Conservation (phyloP, 148 eudicot species). For the Chenopodium suecicum region DNA sequence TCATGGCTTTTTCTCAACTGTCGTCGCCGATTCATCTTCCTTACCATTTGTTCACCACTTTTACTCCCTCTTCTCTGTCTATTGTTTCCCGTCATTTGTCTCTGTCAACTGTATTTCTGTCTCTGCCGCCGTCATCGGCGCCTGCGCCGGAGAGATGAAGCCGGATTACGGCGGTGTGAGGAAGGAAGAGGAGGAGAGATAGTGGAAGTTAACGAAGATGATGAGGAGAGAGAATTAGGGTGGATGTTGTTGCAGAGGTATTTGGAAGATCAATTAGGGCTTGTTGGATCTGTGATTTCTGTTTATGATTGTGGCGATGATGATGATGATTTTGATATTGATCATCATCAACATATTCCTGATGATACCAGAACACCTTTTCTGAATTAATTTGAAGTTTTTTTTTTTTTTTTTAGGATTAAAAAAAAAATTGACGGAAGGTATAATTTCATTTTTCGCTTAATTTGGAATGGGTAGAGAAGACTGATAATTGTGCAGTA, state of each 20-base stretch:
- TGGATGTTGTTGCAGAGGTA: conserved; percentile 53
- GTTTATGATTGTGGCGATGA: conserved; percentile 36
- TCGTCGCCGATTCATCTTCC: conserved; percentile 33
- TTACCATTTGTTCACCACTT: conserved; percentile 41
- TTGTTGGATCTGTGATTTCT: conserved; percentile 32
- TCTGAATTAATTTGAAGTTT: not conserved
- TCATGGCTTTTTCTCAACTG: conserved; percentile 35
- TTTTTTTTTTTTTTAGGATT: no score
- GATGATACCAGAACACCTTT: conserved; percentile 21
- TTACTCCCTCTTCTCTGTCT: conserved; percentile 46
- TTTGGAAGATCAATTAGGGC: conserved; percentile 53
- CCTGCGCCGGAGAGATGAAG: conserved; percentile 18
- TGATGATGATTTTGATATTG: conserved; percentile 13
- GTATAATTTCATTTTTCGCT: not conserved
- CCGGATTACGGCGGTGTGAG: conserved; percentile 27
- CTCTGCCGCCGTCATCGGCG: conserved; percentile 31
- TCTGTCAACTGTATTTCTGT: conserved; percentile 36
- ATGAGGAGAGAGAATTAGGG: conserved; percentile 29
- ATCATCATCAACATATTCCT: conserved; percentile 5
- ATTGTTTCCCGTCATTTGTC: conserved; percentile 41
- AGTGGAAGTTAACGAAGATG: conserved; percentile 3
- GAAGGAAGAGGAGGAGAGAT: conserved; percentile 16
- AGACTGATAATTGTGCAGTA: conserved; percentile 10
- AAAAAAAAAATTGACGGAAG: not conserved
- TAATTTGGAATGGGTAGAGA: not conserved